Percentiles rank a stretch among this genome's conserved stretches.
Evolutionary conservation across 495 filamentous ascomycete species (phyloP).

Genomic region (Bacidia gigantensis): DNA sequence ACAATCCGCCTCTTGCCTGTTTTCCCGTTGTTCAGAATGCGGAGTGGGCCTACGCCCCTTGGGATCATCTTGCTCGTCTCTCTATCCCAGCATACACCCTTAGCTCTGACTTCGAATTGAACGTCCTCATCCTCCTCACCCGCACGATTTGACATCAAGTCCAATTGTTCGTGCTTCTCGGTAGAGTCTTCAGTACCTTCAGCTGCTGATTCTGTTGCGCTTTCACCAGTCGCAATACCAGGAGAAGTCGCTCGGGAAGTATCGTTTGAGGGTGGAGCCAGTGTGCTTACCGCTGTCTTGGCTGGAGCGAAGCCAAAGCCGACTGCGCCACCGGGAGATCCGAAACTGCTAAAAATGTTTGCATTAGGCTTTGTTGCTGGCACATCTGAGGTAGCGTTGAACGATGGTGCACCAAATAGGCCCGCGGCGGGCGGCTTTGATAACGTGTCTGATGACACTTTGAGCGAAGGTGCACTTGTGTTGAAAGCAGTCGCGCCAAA

Average conservation of each 20-base stretch:
- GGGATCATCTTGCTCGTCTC: no score
- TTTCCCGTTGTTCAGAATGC: constrained; percentile 51
- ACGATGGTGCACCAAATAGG: constrained; percentile 21
- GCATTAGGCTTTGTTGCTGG: constrained; percentile 15
- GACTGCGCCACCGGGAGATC: constrained; percentile 16
- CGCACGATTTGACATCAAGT: constrained; percentile 45
- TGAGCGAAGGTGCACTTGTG: constrained; percentile 25
- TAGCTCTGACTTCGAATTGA: constrained; percentile 47
- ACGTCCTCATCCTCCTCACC: constrained; percentile 61
- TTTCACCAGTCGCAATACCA: constrained; percentile 42
- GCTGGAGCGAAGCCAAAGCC: constrained; percentile 27
- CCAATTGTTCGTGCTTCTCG: constrained; percentile 42
- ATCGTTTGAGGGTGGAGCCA: constrained; percentile 27
- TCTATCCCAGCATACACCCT: no score
- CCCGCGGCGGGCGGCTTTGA: constrained; percentile 12
- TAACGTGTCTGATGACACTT: constrained; percentile 19
- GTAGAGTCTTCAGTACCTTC: constrained; percentile 31
- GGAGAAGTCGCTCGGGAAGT: constrained; percentile 50
- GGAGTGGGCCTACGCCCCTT: constrained; percentile 51
- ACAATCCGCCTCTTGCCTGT: constrained; percentile 50
- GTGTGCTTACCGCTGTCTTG: constrained; percentile 21
- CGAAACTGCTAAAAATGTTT: constrained; percentile 20
- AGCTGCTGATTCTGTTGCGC: constrained; percentile 28
- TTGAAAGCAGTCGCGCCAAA: constrained; percentile 27
- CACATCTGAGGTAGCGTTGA: constrained; percentile 12